Conservation (phyloP, 495 filamentous ascomycete genomes). For the Talaromyces wortmannii region DNA sequence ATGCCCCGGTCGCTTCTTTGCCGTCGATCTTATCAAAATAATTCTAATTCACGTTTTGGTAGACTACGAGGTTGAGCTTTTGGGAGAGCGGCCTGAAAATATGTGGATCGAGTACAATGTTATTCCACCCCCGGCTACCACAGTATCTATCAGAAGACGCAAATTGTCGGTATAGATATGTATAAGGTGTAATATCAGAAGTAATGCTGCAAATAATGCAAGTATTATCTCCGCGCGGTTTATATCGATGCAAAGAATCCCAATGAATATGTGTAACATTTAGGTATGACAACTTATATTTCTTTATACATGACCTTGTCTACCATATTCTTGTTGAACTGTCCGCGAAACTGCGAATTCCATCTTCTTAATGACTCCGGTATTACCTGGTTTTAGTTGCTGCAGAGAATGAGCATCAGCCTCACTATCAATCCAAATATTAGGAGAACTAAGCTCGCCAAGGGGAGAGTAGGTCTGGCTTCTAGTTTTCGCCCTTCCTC, state of each 20-base stretch:
- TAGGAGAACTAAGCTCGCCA: background rate
- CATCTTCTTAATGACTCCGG: background rate
- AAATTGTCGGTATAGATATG: background rate
- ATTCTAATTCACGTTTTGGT: slow-evolving; percentile 43
- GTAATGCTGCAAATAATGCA: background rate
- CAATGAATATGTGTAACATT: too few species aligned
- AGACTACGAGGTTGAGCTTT: slow-evolving; percentile 45
- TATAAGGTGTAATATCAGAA: background rate
- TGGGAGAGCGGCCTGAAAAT: background rate
- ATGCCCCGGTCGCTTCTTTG: slow-evolving; percentile 54
- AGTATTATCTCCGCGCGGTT: background rate
- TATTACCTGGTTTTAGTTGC: background rate
- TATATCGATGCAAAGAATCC: background rate
- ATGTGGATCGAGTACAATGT: background rate
- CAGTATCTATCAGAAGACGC: background rate
- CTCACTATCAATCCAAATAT: background rate
- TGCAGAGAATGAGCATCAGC: background rate
- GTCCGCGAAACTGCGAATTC: background rate
- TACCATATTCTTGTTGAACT: background rate
- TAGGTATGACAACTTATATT: background rate
- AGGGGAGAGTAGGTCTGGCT: background rate
- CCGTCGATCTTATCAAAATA: slow-evolving; percentile 41
- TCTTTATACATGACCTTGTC: background rate
- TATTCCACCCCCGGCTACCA: background rate
- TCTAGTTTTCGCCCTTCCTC: background rate